phyloP scores from a whole-genome alignment of 2,329 filamentous ascomycete species.

The Claviceps cyperi region DNA sequence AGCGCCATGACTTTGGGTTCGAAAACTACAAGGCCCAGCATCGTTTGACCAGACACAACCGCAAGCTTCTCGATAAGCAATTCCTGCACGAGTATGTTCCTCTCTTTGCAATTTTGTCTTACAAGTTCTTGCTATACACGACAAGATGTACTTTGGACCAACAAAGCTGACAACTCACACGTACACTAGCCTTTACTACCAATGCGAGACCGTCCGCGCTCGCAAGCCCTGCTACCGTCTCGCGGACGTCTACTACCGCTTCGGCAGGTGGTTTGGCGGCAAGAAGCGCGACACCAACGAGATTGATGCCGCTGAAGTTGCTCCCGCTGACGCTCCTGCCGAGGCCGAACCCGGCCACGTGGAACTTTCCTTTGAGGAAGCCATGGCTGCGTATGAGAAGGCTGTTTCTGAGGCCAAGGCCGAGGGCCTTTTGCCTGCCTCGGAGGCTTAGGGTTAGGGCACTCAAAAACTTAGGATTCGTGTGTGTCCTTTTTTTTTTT shows the following conservation, averaged over 20 bases:
- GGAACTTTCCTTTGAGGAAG: conserved; percentile 19
- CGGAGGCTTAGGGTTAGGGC: conserved; percentile 6
- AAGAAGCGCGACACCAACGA: not conserved
- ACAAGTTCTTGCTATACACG: no score
- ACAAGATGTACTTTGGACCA: no score
- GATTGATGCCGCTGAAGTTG: no score
- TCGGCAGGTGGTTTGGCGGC: conserved; percentile 23
- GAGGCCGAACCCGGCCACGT: conserved; percentile 17
- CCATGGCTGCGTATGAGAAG: conserved; percentile 20
- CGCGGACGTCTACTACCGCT: conserved; percentile 26
- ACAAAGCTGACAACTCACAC: no score
- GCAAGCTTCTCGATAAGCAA: conserved; percentile 32
- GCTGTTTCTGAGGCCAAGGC: conserved; percentile 21
- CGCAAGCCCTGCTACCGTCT: conserved; percentile 17
- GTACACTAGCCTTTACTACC: conserved; percentile 19
- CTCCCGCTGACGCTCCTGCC: conserved; percentile 5
- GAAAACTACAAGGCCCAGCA: conserved; percentile 35
- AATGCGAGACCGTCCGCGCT: conserved; percentile 16
- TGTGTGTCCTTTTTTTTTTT: no score
- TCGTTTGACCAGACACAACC: conserved; percentile 28
- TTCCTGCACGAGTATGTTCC: conserved; percentile 29
- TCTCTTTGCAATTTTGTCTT: not conserved
- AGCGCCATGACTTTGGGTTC: conserved; percentile 44
- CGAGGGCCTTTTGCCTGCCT: conserved; percentile 16
- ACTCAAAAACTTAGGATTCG: no score